These are phyloP conservation scores for Rhynchosporium secalis DNA, from an alignment of 2,329 filamentous ascomycete species.

Conservation along the genomic window DNA sequence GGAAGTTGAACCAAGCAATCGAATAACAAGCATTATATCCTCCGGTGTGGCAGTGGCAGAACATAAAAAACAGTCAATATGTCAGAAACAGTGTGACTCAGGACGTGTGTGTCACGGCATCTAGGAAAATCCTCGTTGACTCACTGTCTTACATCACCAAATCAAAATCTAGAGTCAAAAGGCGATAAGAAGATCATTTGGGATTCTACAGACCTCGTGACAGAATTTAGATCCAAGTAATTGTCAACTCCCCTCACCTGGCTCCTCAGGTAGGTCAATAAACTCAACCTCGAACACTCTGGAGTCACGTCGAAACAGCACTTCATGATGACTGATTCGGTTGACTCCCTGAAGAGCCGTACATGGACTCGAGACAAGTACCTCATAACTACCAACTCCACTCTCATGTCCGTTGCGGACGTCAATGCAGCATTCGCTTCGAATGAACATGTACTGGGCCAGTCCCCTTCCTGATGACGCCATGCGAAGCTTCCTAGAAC, in stretches of 20 bases:
- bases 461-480: conserved; percentile 49
- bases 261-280: background rate
- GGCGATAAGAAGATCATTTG: too few relatives aligned
- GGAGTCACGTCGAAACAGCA: background rate
- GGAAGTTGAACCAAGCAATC: too few relatives aligned
- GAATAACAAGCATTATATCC: too few relatives aligned
- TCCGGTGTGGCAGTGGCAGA: too few relatives aligned
- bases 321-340: background rate
- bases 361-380: conserved; percentile 54
- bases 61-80: too few relatives aligned
- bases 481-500: conserved; percentile 52
- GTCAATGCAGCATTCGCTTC: conserved; percentile 56
- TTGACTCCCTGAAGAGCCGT: conserved; percentile 7
- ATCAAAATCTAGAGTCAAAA: too few relatives aligned
- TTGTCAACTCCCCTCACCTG: background rate
- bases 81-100: too few relatives aligned
- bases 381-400: conserved; percentile 60
- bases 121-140: too few relatives aligned
- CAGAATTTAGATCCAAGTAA: background rate
- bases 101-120: too few relatives aligned
- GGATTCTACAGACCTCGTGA: too few relatives aligned
- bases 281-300: background rate
- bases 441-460: conserved; percentile 63
- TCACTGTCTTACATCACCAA: too few relatives aligned
- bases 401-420: conserved; percentile 52